Base-by-base conservation (phyloP, 345 rosid genomes). In the Anacardium occidentale region DNA sequence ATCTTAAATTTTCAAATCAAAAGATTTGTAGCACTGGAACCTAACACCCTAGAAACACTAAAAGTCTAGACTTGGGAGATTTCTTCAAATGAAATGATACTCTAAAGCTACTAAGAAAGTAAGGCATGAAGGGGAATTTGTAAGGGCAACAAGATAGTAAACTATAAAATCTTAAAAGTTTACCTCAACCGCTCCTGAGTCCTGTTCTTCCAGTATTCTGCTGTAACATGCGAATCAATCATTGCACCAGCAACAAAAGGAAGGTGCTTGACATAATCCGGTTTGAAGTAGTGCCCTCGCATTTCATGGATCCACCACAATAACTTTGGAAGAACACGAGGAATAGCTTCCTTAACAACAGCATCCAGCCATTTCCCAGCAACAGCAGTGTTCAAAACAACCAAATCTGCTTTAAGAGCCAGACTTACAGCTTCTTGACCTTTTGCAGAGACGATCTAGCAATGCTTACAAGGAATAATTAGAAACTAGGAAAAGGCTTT, bases 261-360 rank as follows among this genome's bases (percentile, higher is more conserved):
- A 20, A 94, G 97, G 85, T 94, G 96, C 86, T 89, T 89, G 70
- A 91, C 91, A 80, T 86, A 89, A 63, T 94, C 98, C 53, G 86
- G 62, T 64, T 89, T 91, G 81, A 94, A 94, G 76, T 94, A 94
- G 72, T 91, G 93, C 69, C 98, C 98, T 58, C 97, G 88, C 98
- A 91, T 91, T 74, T 94, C 98, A 74, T 94, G 98, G 78, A 94
- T 94, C 98, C 98, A 94, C 96, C 97, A 94, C 63, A 94, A 83
- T 34, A 89, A 80, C 80, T 94, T 94, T 1, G 96, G 96, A 68
- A 94, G 89, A 81, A 94, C 92, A 40, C 52, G 66, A 69, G 78
- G 72, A 75, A 87, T 88, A 44, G 89, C 77, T 62, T 90, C 90
- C 84, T 91, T 90, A 25, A 94, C 82, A 78, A 91, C 93, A 54